phyloP scores from a whole-genome alignment of 495 filamentous ascomycete species.

The Penicillium parvum region DNA sequence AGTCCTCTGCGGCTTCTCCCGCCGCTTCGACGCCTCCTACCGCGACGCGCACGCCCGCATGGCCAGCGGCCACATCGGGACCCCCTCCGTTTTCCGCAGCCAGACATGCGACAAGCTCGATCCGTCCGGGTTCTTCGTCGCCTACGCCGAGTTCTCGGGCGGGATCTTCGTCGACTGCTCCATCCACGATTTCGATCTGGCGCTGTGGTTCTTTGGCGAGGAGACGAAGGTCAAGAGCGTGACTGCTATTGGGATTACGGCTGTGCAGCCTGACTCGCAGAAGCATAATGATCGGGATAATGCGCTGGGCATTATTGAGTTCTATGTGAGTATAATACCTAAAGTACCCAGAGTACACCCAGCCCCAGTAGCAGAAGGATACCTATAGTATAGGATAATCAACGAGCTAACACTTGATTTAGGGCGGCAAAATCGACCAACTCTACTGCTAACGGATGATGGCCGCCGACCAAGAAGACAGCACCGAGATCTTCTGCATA shows the following conservation, averaged over 20 bases:
- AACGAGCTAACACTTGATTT: neutral
- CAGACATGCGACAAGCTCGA: conserved; percentile 53
- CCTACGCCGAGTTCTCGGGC: conserved; percentile 43
- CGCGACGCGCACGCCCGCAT: conserved; percentile 40
- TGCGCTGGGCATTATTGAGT: conserved; percentile 55
- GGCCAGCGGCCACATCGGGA: conserved; percentile 39
- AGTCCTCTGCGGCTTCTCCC: conserved; percentile 51
- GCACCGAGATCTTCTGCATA: conserved; percentile 54
- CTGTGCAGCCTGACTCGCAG: conserved; percentile 49
- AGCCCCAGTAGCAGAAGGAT: neutral
- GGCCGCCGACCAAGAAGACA: conserved; percentile 55
- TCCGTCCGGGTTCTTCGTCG: conserved; percentile 45
- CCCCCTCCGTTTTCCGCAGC: conserved; percentile 43
- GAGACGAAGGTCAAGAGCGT: conserved; percentile 41
- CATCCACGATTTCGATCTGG: conserved; percentile 51
- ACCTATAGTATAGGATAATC: neutral
- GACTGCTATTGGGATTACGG: conserved; percentile 45
- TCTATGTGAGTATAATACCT: conserved; percentile 28
- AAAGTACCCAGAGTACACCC: neutral
- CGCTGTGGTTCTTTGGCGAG: conserved; percentile 48
- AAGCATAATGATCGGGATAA: conserved; percentile 54
- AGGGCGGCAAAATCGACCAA: conserved; percentile 51
- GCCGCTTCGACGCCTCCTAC: conserved; percentile 46
- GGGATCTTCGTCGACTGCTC: conserved; percentile 54
- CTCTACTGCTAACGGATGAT: conserved; percentile 57